phyloP scores from a whole-genome alignment of 768 basidiomycete genomes.

The Clathrus columnatus region DNA sequence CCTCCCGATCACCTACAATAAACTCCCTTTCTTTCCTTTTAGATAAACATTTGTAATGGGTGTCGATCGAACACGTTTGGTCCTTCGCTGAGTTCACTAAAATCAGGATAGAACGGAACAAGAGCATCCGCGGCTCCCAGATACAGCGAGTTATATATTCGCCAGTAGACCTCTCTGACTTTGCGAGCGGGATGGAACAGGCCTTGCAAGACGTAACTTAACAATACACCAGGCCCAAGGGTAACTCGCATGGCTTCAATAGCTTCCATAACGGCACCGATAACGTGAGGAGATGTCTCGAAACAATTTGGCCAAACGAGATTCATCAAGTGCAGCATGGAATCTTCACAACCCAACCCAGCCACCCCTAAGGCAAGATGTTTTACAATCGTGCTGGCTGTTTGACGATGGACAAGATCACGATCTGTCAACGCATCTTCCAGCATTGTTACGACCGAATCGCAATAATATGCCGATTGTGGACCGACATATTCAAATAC shows the following conservation, averaged over 20 bases:
- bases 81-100: slow-evolving; percentile 84
- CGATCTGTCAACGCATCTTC: slow-evolving; percentile 98
- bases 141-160: slow-evolving; percentile 90
- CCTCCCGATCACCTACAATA: not conserved
- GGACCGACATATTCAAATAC: slow-evolving; percentile 99
- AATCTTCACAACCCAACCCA: slow-evolving; percentile 95
- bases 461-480: slow-evolving; percentile 93
- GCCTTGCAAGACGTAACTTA: slow-evolving; percentile 90
- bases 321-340: slow-evolving; percentile 96
- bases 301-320: slow-evolving; percentile 99
- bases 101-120: slow-evolving; percentile 91
- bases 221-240: slow-evolving; percentile 83
- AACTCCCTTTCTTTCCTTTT: not conserved
- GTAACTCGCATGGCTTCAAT: slow-evolving; percentile 97
- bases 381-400: slow-evolving; percentile 96
- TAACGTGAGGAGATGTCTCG: slow-evolving; percentile 96
- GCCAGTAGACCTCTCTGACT: slow-evolving; percentile 94
- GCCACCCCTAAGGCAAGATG: slow-evolving; percentile 95
- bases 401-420: slow-evolving; percentile 96
- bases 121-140: slow-evolving; percentile 85
- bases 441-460: slow-evolving; percentile 95
- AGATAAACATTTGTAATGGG: slow-evolving; percentile 78
- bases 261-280: slow-evolving; percentile 96
- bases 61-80: slow-evolving; percentile 85
- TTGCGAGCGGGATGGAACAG: slow-evolving; percentile 96